Base-by-base conservation (phyloP, 2,329 filamentous ascomycete species). In the Neofusicoccum sp. region DNA sequence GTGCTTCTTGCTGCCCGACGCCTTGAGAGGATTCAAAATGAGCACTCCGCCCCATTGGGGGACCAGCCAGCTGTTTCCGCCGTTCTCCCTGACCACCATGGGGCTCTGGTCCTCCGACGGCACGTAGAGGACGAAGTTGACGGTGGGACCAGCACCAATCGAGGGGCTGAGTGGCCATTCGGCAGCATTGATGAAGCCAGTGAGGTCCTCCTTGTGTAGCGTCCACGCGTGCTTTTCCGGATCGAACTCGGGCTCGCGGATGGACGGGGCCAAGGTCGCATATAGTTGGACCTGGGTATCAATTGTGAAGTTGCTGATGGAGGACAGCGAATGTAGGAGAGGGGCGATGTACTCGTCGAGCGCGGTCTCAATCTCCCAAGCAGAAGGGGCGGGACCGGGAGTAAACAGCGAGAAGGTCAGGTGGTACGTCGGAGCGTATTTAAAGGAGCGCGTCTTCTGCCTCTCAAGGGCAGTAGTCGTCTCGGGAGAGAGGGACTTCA, bases 281-380 rank as follows among this genome's bases (percentile, higher is more conserved):
- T 97, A 97, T 0, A 98, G 84, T 77, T 99, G 95, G 2, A 99
- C 91, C 77, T 99, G 95, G 0, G 93, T 96, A 73, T 98, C 93
- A 56, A 98, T 89, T 12, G 93, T 97, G 72, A 99, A 98, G 74
- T 96, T 94, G 80, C 93, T 95, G 67, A 97, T 96, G 0, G 89
- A 84, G 0, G 87, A 85, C 33, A 98, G 85, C 31, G 92, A 88
- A 47, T 91, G 84, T 0, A 99, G 83, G 50, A 98, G 83, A 0
- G 95, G 94, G 60, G 86, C 82, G 76, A 99, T 87, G 76, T 96
- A 94, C 67, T 91, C 85, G 29, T 89, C 84, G 8, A 98, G 84
- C 0, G 94, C 93, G 39, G 84, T 78, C 67, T 97, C 90, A 56
- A 98, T 92, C 59, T 96, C 92, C 95, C 95, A 99, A 8, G 89